Evolutionary conservation across 2,329 filamentous ascomycete species (phyloP).

Genomic region (Cladorrhinum sp.): DNA sequence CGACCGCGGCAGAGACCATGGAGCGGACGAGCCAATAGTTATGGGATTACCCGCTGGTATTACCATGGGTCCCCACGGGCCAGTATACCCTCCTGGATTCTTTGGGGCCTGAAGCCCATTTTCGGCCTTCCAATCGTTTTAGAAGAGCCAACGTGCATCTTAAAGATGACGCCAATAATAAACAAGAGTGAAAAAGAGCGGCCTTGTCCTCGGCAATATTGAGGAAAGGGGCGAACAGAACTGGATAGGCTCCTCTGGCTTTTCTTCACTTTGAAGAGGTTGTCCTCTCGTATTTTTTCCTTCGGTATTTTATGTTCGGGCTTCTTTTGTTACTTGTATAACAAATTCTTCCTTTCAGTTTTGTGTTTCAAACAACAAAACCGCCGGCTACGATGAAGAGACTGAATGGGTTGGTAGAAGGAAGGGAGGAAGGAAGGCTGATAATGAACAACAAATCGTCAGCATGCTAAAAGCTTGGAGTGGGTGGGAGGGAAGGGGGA

Average conservation of each 20-base stretch:
- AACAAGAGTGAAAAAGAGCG: background rate
- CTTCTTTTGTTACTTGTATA: background rate
- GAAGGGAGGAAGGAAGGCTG: too few relatives aligned
- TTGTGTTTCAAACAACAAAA: background rate
- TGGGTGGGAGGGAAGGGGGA: background rate
- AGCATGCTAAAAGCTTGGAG: background rate
- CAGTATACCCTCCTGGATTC: conserved; percentile 18
- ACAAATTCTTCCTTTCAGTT: background rate
- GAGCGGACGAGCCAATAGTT: conserved; percentile 31
- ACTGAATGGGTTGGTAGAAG: too few relatives aligned
- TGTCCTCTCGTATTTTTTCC: background rate
- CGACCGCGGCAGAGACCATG: conserved; percentile 20
- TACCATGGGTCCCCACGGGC: conserved; percentile 44
- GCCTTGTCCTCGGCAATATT: background rate
- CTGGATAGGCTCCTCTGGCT: background rate
- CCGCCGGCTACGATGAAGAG: too few relatives aligned
- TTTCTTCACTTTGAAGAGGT: background rate
- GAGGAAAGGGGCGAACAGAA: background rate
- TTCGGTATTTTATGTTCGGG: background rate
- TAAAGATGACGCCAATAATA: too few relatives aligned
- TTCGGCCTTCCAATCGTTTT: background rate
- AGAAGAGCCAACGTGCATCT: too few relatives aligned
- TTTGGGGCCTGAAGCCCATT: background rate
- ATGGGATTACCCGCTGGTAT: conserved; percentile 44
- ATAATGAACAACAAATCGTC: background rate